phyloP scores from a whole-genome alignment of 371 early-diverging fungal species.

The Phascolomyces articulosus region DNA sequence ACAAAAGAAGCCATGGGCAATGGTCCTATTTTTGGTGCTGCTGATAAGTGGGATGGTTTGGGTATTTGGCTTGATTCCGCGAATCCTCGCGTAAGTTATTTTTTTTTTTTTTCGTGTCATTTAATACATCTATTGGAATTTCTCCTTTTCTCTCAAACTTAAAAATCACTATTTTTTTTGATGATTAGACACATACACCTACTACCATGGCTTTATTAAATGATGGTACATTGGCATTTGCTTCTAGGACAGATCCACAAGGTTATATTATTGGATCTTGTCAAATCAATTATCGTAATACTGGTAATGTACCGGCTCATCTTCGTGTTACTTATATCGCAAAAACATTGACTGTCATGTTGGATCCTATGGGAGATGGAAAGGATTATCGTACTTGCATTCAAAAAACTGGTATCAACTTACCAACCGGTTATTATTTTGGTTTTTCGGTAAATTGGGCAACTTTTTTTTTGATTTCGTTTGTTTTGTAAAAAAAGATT shows the following conservation, averaged over 20 bases:
- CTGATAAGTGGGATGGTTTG: slow-evolving; percentile 75
- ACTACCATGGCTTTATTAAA: slow-evolving; percentile 71
- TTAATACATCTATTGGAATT: too few relatives aligned
- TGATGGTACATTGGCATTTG: slow-evolving; percentile 63
- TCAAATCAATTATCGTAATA: slow-evolving; percentile 75
- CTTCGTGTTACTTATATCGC: slow-evolving; percentile 69
- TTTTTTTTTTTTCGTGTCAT: too few relatives aligned
- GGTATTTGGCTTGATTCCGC: slow-evolving; percentile 73
- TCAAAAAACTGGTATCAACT: slow-evolving; percentile 51
- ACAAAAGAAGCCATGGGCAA: slow-evolving; percentile 59
- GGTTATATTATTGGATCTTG: slow-evolving; percentile 66
- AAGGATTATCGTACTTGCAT: slow-evolving; percentile 67
- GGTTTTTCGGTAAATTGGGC: slow-evolving; percentile 72
- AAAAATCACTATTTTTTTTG: too few relatives aligned
- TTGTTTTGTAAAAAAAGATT: too few relatives aligned
- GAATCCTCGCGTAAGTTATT: slow-evolving; percentile 51
- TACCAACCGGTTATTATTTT: slow-evolving; percentile 83
- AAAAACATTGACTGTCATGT: slow-evolving; percentile 59
- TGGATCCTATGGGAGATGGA: slow-evolving; percentile 63
- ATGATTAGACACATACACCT: slow-evolving; percentile 54
- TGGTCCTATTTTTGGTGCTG: slow-evolving; percentile 75
- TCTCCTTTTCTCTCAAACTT: too few relatives aligned
- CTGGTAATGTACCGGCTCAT: slow-evolving; percentile 53
- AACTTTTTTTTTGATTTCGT: too few relatives aligned
- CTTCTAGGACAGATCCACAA: slow-evolving; percentile 45